These are phyloP conservation scores for Kwoniella botswanensis DNA, from an alignment of 768 basidiomycete species.

Conservation along the genomic window DNA sequence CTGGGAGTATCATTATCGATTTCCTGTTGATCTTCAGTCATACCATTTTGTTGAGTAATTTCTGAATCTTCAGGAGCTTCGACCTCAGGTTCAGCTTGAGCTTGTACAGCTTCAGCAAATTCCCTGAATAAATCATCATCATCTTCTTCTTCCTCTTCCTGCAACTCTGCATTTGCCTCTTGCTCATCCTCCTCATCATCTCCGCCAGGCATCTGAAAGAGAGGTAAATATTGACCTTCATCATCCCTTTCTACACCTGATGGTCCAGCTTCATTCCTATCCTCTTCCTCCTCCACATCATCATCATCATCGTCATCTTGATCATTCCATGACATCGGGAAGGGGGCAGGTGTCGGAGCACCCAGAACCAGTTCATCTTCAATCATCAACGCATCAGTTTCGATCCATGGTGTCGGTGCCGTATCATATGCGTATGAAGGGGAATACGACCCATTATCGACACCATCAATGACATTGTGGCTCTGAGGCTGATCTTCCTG, in stretches of 20 bases:
- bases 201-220: not conserved
- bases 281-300: not conserved
- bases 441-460: no score
- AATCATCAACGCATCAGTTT: slow-evolving; percentile 5
- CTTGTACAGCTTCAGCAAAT: not conserved
- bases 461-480: no score
- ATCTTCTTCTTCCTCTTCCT: not conserved
- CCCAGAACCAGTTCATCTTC: slow-evolving; percentile 7
- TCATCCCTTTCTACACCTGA: not conserved
- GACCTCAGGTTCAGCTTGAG: not conserved
- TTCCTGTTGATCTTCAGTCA: not conserved
- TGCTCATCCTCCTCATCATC: slow-evolving; percentile 2
- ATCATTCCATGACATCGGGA: slow-evolving; percentile 1
- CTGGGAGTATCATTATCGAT: not conserved
- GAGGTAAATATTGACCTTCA: not conserved
- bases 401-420: slow-evolving; percentile 8
- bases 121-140: not conserved
- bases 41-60: not conserved
- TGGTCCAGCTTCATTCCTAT: not conserved
- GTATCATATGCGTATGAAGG: not conserved
- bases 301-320: slow-evolving; percentile 1
- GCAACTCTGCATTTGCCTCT: not conserved
- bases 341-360: slow-evolving; percentile 12
- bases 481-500: not conserved
- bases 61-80: not conserved